Evolutionary conservation across 495 filamentous ascomycete genomes (phyloP), one percentile per base, ranked within the genome.

Genomic region (Penicillium silybi): DNA sequence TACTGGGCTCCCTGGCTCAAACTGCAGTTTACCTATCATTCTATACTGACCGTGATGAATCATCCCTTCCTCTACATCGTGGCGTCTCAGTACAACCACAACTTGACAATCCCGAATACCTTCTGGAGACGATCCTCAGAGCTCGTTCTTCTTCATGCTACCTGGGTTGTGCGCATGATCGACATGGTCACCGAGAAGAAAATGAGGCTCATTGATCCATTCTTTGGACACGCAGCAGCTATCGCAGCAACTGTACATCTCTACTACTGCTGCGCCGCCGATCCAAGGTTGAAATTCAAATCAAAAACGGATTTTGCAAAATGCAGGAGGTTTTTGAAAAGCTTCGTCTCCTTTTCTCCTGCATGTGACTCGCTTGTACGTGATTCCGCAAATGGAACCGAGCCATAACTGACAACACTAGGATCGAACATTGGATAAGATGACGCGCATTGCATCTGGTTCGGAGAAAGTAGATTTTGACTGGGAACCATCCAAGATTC

Each of bases 1-100:
- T 76, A 76, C 52, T 76, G 69, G 69, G 62, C 61, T 17, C 70
- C 73, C 3, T 76, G 73, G 73, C 56, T 76, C 35, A 75, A 74
- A 41, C 51, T 72, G 35, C 73, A 76, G 48, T 75, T 76, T 52
- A 74, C 70, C 22, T 76, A 76, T 47, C 73, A 76, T 47, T 66
- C 61, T 35, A 75, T 76, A 41, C 49, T 72, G 23, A 74, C 73
- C 2, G 69, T 76, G 10, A 43, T 76, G 18, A 76, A 76, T 43
- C 73, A 76, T 16, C 73, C 73, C 0, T 76, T 76, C 44, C 67
- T 76, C 11, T 76, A 76, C 53, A 76, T 76, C 23, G 66, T 75
- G 37, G 72, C 70, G 9, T 72, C 73, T 13, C 72, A 75, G 50
- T 64, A 73, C 48, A 76, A 76, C 23, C 62, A 69, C 20, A 76